A percentile compares a stretch with the other conserved stretches of the same genome.
phyloP scores from a whole-genome alignment of 1,284 basidiomycete species.

The Golubevia pallescens region DNA sequence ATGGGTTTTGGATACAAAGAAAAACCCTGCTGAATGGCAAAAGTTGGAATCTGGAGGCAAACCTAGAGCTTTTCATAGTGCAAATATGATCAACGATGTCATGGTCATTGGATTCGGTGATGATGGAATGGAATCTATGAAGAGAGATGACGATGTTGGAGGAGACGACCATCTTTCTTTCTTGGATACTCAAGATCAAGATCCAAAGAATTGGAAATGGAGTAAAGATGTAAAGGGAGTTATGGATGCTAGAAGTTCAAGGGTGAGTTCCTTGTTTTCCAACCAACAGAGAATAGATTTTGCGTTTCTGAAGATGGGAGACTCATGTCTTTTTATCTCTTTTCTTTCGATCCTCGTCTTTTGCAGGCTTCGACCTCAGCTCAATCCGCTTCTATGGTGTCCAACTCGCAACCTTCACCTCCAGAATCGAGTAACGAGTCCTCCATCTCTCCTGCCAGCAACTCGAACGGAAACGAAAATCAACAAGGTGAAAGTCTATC shows the following conservation, averaged over 20 bases:
- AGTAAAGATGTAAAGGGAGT: constrained; percentile 19
- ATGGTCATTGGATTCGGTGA: constrained; percentile 45
- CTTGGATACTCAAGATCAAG: constrained; percentile 17
- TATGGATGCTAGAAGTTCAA: constrained; percentile 4
- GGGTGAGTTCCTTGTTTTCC: neutral
- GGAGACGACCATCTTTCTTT: constrained; percentile 11
- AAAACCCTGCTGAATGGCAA: constrained; percentile 30
- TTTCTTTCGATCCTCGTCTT: no score
- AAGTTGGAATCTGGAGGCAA: constrained; percentile 16
- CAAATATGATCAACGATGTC: constrained; percentile 39
- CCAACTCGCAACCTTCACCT: no score
- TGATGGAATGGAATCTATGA: constrained; percentile 13
- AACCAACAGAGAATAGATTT: no score
- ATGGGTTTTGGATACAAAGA: constrained; percentile 30
- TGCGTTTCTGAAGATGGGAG: no score
- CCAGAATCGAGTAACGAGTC: no score
- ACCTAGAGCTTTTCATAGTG: constrained; percentile 42
- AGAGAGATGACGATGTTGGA: constrained; percentile 13
- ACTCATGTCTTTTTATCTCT: no score
- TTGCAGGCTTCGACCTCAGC: no score
- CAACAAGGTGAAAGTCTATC: no score
- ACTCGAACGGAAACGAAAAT: no score
- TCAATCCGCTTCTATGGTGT: no score
- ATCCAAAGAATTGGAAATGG: constrained; percentile 24
- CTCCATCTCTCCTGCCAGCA: no score